Evolutionary conservation across 139 green algal genomes (phyloP).

Genomic region (Micromonas pusilla): DNA sequence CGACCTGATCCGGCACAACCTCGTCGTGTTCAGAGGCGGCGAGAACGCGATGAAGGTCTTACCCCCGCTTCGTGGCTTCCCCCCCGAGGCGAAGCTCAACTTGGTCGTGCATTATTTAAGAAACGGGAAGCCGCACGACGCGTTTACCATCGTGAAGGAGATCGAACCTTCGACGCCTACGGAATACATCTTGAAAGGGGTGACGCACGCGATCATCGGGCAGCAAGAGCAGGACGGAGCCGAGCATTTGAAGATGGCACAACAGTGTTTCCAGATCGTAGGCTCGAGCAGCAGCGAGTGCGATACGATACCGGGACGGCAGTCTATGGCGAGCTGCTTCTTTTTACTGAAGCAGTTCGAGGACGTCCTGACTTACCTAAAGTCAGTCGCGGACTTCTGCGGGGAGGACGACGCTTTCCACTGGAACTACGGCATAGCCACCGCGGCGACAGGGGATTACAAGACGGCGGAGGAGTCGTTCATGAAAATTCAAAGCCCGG

Average conservation of each 20-base stretch:
- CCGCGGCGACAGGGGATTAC: slow-evolving; percentile 56
- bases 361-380: slow-evolving; percentile 60
- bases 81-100: slow-evolving; percentile 71
- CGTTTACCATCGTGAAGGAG: slow-evolving; percentile 62
- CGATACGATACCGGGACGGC: slow-evolving; percentile 76
- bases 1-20: slow-evolving; percentile 68
- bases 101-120: slow-evolving; percentile 71
- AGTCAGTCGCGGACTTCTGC: slow-evolving; percentile 34
- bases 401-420: slow-evolving; percentile 67
- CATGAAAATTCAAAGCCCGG: slow-evolving; percentile 49
- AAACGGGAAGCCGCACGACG: slow-evolving; percentile 51
- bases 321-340: slow-evolving; percentile 79
- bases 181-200: slow-evolving; percentile 78
- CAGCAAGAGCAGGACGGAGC: slow-evolving; percentile 45
- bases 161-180: slow-evolving; percentile 62
- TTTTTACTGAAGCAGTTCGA: slow-evolving; percentile 72
- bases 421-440: slow-evolving; percentile 76
- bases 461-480: slow-evolving; percentile 66
- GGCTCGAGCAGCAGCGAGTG: slow-evolving; percentile 61
- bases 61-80: slow-evolving; percentile 52
- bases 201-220: slow-evolving; percentile 61
- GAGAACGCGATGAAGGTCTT: slow-evolving; percentile 68
- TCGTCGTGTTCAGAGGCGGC: slow-evolving; percentile 66
- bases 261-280: slow-evolving; percentile 75
- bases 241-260: slow-evolving; percentile 63